phyloP scores from a whole-genome alignment of 192 early-diverging fungal genomes.

The Backusella macrospora region DNA sequence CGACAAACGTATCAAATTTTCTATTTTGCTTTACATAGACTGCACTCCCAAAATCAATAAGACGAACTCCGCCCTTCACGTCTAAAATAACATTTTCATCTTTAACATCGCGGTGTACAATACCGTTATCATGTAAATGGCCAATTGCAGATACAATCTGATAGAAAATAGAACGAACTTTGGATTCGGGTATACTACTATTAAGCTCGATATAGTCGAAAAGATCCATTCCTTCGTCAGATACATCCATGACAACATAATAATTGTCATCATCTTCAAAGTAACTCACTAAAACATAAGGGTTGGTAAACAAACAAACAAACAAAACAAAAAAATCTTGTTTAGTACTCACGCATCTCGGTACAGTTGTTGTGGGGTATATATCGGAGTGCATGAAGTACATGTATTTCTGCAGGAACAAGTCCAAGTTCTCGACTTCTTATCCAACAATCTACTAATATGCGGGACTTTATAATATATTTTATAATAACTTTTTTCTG shows the following conservation, averaged over 20 bases:
- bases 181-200: constrained; percentile 29
- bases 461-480: constrained; percentile 65
- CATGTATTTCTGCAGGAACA: constrained; percentile 74
- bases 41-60: constrained; percentile 85
- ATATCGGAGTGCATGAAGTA: constrained; percentile 60
- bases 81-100: constrained; percentile 83
- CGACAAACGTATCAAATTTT: constrained; percentile 74
- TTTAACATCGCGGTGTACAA: constrained; percentile 81
- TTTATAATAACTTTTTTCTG: constrained; percentile 60
- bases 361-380: constrained; percentile 55
- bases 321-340: neutral
- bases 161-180: constrained; percentile 38
- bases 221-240: constrained; percentile 48
- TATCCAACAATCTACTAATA: constrained; percentile 65
- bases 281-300: constrained; percentile 50
- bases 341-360: constrained; percentile 40
- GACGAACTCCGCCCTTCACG: constrained; percentile 56
- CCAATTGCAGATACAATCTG: constrained; percentile 42
- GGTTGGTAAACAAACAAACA: neutral
- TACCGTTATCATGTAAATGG: constrained; percentile 57
- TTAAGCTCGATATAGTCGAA: constrained; percentile 54
- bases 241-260: constrained; percentile 63
- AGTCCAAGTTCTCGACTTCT: constrained; percentile 56
- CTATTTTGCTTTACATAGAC: constrained; percentile 62
- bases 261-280: constrained; percentile 72